Evolutionary conservation across 2,329 filamentous ascomycete species (phyloP), one percentile per base, ranked within the genome.

Genomic region (Penicillium sp.): DNA sequence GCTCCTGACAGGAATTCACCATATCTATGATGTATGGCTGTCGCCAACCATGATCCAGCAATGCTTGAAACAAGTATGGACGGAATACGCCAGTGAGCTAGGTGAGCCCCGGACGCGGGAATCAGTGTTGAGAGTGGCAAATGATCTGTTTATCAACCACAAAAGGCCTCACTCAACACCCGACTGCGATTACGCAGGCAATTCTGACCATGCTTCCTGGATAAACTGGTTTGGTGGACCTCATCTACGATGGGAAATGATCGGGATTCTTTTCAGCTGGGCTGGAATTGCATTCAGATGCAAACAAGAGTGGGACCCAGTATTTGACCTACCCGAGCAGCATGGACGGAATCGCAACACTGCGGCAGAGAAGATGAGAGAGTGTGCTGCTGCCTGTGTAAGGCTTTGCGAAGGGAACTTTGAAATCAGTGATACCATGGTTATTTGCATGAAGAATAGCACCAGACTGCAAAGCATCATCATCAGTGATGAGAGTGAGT

Each of bases 381-480:
- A 50, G 17, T 50, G 48, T 50, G 48, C 48, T 7, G 35, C 48
- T 21, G 48, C 48, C 33, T 50, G 48, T 25, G 2, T 50, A 19
- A 50, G 23, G 37, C 33, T 50, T 13, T 50, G 48, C 12, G 48
- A 50, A 40, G 48, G 37, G 21, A 40, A 40, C 23, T 50, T 50
- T 40, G 48, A 50, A 40, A 38, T 27, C 17, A 50, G 23, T 21
- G 48, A 50, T 15, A 50, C 35, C 21, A 50, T 50, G 48, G 48
- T 50, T 15, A 50, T 50, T 40, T 50, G 48, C 35, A 50, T 50
- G 48, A 50, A 50, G 48, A 40, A 50, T 50, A 50, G 35, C 48
- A 50, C 33, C 35, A 50, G 48, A 27, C 25, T 50, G 7, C 35
- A 50, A 40, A 40, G 35, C n/a, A 50, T 50, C 1, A 29, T 50